These are phyloP conservation scores for Cercospora berteroae DNA, from an alignment of 2,329 filamentous ascomycete genomes.

Conservation along the genomic window DNA sequence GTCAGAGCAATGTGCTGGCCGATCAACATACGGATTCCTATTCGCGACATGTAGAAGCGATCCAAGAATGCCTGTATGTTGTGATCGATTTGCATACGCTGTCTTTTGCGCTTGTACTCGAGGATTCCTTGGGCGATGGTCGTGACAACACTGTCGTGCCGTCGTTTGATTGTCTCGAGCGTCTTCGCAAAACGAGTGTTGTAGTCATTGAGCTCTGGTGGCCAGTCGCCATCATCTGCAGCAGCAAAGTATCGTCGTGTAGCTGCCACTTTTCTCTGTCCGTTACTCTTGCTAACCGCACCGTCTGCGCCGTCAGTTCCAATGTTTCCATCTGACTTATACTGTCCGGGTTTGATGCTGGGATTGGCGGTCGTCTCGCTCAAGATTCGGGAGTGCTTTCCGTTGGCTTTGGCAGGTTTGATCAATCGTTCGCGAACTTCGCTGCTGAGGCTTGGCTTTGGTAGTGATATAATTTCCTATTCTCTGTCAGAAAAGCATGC, in stretches of 20 bases:
- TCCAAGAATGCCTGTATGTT: constrained; percentile 97
- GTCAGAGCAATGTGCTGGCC: constrained; percentile 97
- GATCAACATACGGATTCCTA: constrained; percentile 98
- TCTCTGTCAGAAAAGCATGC: constrained; percentile 5
- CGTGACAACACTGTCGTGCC: constrained; percentile 95
- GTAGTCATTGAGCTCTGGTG: constrained; percentile 89
- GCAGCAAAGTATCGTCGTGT: constrained; percentile 75
- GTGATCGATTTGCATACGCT: constrained; percentile 97
- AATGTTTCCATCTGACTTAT: constrained; percentile 59
- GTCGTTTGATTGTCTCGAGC: constrained; percentile 88
- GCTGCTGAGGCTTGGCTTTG: constrained; percentile 70
- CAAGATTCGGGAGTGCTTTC: constrained; percentile 64
- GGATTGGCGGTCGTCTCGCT: constrained; percentile 86
- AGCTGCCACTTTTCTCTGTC: constrained; percentile 45
- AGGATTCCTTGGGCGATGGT: constrained; percentile 97
- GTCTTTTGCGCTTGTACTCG: constrained; percentile 93
- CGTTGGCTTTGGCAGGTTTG: constrained; percentile 59
- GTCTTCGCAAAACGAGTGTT: constrained; percentile 88
- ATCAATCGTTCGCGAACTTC: constrained; percentile 79
- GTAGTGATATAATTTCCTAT: constrained; percentile 87
- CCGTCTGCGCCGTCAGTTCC: constrained; percentile 48
- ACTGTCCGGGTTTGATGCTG: constrained; percentile 80
- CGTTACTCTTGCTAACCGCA: constrained; percentile 49
- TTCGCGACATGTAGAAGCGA: constrained; percentile 99
- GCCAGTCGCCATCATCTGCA: constrained; percentile 90